Evolutionary conservation across 306 rosid genomes (phyloP).

Genomic region (Lathyrus sativus): DNA sequence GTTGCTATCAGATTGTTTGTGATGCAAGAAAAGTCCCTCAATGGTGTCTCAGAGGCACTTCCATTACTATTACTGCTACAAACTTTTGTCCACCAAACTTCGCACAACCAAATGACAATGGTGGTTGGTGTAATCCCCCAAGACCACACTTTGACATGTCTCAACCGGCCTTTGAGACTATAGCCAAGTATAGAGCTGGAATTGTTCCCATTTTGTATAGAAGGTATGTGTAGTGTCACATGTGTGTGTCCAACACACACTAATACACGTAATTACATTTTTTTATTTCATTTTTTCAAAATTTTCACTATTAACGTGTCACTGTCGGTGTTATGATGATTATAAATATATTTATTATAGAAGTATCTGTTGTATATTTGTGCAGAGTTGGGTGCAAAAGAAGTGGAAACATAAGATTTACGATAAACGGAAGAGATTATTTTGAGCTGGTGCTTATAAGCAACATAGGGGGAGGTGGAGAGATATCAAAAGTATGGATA

Average conservation of each 20-base stretch:
- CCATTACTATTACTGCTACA: slow-evolving; percentile 68
- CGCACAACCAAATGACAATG: slow-evolving; percentile 54
- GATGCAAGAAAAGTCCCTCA: slow-evolving; percentile 49
- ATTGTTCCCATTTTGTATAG: slow-evolving; percentile 52
- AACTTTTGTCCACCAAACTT: slow-evolving; percentile 74
- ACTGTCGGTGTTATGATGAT: no score
- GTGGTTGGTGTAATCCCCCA: slow-evolving; percentile 77
- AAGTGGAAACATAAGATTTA: slow-evolving; percentile 57
- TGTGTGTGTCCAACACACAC: no score
- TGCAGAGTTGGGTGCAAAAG: slow-evolving; percentile 59
- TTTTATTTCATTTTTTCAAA: no score
- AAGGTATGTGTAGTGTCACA: slow-evolving; percentile 38
- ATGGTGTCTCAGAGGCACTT: slow-evolving; percentile 62
- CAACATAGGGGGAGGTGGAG: slow-evolving; percentile 61
- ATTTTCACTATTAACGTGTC: no score
- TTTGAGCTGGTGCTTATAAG: slow-evolving; percentile 59
- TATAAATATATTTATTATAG: background rate
- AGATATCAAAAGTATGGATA: slow-evolving; percentile 57
- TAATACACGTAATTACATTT: no score
- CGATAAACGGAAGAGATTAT: slow-evolving; percentile 53
- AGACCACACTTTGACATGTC: slow-evolving; percentile 70
- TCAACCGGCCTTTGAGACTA: slow-evolving; percentile 58
- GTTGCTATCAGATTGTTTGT: slow-evolving; percentile 67
- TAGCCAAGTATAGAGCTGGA: slow-evolving; percentile 63
- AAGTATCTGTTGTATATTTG: background rate